A percentile compares a stretch with the other conserved stretches of the same genome.
These are phyloP conservation scores for Lactarius quietus DNA, from an alignment of 768 basidiomycete genomes.

Conservation along the genomic window DNA sequence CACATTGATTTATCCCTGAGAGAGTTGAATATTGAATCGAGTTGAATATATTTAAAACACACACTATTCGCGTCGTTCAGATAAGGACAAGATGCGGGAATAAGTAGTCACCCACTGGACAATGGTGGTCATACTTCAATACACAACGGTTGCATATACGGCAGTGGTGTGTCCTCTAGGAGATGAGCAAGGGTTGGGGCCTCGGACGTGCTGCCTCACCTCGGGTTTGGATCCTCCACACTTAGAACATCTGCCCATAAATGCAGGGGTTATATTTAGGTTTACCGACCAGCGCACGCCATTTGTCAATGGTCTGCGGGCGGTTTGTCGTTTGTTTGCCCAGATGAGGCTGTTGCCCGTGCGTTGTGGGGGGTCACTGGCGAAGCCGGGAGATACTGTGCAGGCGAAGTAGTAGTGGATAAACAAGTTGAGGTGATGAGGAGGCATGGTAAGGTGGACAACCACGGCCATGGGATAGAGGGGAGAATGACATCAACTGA, in stretches of 20 bases:
- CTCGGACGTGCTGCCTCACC: constrained; percentile 9
- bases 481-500: constrained; percentile 80
- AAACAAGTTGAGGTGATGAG: constrained; percentile 75
- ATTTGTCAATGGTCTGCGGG: constrained; percentile 32
- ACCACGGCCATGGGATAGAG: constrained; percentile 51
- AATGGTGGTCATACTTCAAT: constrained; percentile 88
- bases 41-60: constrained; percentile 11
- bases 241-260: constrained; percentile 12
- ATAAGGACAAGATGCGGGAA: background rate
- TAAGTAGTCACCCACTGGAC: constrained; percentile 62
- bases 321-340: constrained; percentile 44
- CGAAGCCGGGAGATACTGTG: constrained; percentile 75
- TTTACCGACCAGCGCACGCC: constrained; percentile 51
- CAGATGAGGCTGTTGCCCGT: constrained; percentile 48
- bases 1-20: constrained; percentile 95
- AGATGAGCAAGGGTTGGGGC: background rate
- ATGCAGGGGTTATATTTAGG: constrained; percentile 51
- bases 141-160: constrained; percentile 88
- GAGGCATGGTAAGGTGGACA: constrained; percentile 65
- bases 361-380: constrained; percentile 51
- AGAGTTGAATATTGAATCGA: constrained; percentile 2
- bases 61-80: constrained; percentile 12
- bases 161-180: constrained; percentile 88
- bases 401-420: constrained; percentile 85
- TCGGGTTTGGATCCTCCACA: constrained; percentile 24